A percentile compares a stretch with the other conserved stretches of the same genome.
phyloP scores from a whole-genome alignment of 2,329 filamentous ascomycete species.

The Claviceps fusiformis region DNA sequence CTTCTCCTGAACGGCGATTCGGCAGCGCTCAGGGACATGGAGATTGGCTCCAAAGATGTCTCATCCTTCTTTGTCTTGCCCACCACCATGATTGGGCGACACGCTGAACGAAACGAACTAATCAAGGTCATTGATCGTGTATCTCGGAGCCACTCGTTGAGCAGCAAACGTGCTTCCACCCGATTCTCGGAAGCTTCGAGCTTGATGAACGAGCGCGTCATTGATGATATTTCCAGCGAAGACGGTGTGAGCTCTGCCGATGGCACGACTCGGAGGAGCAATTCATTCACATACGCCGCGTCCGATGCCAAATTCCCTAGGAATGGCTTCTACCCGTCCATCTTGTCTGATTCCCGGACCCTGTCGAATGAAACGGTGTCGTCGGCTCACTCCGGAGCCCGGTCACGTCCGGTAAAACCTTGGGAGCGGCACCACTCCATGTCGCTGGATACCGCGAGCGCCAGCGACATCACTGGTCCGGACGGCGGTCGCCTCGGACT shows the following conservation, averaged over 20 bases:
- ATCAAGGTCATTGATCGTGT: slow-evolving; percentile 65
- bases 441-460: slow-evolving; percentile 33
- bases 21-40: slow-evolving; percentile 56
- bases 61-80: slow-evolving; percentile 88
- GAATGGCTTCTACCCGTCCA: slow-evolving; percentile 26
- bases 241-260: slow-evolving; percentile 41
- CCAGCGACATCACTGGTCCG: slow-evolving; percentile 27
- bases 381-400: slow-evolving; percentile 27
- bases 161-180: slow-evolving; percentile 26
- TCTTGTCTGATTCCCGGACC: slow-evolving; percentile 26
- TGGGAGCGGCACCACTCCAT: slow-evolving; percentile 42
- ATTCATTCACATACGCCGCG: slow-evolving; percentile 33
- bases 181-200: slow-evolving; percentile 41
- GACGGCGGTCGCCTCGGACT: slow-evolving; percentile 30
- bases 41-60: slow-evolving; percentile 70
- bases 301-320: slow-evolving; percentile 27
- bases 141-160: slow-evolving; percentile 46
- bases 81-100: slow-evolving; percentile 64
- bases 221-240: slow-evolving; percentile 45
- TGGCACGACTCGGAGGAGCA: slow-evolving; percentile 33
- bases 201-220: slow-evolving; percentile 35
- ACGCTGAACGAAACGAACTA: slow-evolving; percentile 56
- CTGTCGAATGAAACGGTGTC: slow-evolving; percentile 33
- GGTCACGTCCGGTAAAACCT: slow-evolving; percentile 25
- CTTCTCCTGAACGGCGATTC: slow-evolving; percentile 64